Evolutionary conservation across 1,284 basidiomycete species (phyloP).

Genomic region (Cryptococcus jaspeensis): DNA sequence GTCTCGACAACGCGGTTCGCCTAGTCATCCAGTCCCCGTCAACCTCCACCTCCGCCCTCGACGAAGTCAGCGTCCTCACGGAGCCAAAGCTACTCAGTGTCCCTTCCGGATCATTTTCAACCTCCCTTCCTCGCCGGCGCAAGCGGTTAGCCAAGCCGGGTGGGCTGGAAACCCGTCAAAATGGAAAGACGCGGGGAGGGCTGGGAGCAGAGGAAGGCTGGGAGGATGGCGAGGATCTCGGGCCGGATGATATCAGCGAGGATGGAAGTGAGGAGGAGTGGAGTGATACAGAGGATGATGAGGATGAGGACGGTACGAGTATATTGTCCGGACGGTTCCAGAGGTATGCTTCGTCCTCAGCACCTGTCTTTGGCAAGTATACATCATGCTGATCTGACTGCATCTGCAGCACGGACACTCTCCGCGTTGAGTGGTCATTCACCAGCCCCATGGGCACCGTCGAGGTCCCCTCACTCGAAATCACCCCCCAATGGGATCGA

Average conservation of each 20-base stretch:
- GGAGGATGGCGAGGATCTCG: conserved; percentile 38
- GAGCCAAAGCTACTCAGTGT: conserved; percentile 38
- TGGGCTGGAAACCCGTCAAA: too few relatives aligned
- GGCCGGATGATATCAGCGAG: conserved; percentile 14
- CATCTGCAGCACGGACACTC: conserved; percentile 28
- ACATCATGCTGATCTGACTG: not conserved
- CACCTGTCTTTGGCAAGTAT: not conserved
- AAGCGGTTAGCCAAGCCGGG: too few relatives aligned
- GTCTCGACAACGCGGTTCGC: conserved; percentile 41
- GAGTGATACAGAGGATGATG: conserved; percentile 20
- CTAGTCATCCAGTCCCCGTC: conserved; percentile 30
- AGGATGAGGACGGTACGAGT: conserved; percentile 24
- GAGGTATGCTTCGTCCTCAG: conserved; percentile 22
- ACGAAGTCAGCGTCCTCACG: conserved; percentile 35
- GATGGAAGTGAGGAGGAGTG: conserved; percentile 13
- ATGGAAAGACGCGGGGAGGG: not conserved
- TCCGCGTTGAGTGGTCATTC: conserved; percentile 41
- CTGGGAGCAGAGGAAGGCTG: conserved; percentile 30
- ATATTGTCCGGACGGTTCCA: conserved; percentile 45
- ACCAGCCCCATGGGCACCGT: conserved; percentile 9
- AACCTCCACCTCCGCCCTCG: conserved; percentile 7
- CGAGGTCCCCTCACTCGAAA: conserved; percentile 20
- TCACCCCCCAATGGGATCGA: conserved; percentile 29
- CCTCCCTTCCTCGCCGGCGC: not conserved
- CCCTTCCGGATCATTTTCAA: conserved; percentile 18